Conservation (phyloP, 179 eudicot species). For the Beta corolliflora region DNA sequence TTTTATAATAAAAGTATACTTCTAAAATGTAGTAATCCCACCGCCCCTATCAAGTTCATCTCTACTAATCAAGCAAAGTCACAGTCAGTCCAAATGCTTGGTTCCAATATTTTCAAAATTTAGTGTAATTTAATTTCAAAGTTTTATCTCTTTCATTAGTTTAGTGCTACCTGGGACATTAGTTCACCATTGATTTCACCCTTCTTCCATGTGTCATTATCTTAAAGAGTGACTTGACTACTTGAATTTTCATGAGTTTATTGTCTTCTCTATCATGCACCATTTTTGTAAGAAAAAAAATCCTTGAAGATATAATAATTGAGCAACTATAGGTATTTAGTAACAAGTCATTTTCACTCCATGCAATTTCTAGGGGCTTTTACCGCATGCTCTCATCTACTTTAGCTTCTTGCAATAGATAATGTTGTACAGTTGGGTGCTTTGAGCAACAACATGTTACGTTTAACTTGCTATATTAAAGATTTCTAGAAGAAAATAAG, state of each 20-base stretch:
- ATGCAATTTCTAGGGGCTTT: neutral
- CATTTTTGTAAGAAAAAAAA: neutral
- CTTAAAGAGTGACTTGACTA: conserved; percentile 4
- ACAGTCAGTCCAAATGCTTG: neutral
- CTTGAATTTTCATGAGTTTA: conserved; percentile 3
- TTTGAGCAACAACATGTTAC: neutral
- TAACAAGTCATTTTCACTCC: conserved; percentile 11
- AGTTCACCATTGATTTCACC: neutral
- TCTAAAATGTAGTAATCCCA: neutral
- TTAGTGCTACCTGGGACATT: neutral
- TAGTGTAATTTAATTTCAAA: neutral
- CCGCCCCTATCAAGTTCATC: conserved; percentile 10
- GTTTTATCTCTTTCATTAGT: neutral
- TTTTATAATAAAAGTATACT: neutral
- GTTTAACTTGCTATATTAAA: too few relatives aligned
- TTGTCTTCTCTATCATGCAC: conserved; percentile 4
- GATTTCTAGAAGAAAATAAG: too few relatives aligned
- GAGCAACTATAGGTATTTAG: neutral
- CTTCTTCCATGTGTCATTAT: conserved; percentile 3
- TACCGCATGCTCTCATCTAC: conserved; percentile 13
- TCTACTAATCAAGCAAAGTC: conserved; percentile 2
- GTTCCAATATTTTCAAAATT: neutral
- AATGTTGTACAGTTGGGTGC: neutral
- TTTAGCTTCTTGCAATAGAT: neutral
- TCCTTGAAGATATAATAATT: conserved; percentile 5